These are phyloP conservation scores for Talaromyces sp. DNA, from an alignment of 2,329 filamentous ascomycete genomes.

Conservation along the genomic window DNA sequence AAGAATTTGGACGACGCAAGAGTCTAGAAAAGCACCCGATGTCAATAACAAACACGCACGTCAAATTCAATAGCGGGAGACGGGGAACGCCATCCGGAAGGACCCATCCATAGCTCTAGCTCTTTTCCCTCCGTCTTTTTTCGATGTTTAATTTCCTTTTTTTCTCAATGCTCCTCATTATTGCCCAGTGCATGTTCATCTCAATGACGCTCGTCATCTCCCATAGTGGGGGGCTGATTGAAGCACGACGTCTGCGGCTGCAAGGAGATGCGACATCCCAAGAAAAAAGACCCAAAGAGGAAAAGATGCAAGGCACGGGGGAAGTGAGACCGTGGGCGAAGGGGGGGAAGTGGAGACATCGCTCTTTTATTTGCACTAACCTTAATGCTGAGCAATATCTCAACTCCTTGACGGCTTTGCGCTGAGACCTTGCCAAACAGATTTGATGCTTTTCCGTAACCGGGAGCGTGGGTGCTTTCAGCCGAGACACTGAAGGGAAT, in stretches of 20 bases:
- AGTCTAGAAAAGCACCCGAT: conserved; percentile 27
- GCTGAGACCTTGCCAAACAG: conserved; percentile 25
- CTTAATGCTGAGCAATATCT: conserved; percentile 25
- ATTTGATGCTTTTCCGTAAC: conserved; percentile 3
- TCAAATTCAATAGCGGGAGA: conserved; percentile 13
- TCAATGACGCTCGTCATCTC: conserved; percentile 30
- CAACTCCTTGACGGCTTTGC: conserved; percentile 5
- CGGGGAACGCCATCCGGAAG: conserved; percentile 31
- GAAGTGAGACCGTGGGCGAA: conserved; percentile 30
- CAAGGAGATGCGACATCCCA: conserved; percentile 33
- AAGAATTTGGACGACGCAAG: conserved; percentile 23
- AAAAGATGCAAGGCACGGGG: conserved; percentile 41
- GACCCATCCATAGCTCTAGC: conserved; percentile 2
- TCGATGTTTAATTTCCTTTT: not conserved
- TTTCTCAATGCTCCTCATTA: too few relatives aligned
- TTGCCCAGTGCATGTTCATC: conserved; percentile 16
- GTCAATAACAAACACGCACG: conserved; percentile 39
- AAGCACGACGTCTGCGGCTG: conserved; percentile 32
- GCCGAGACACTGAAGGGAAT: conserved; percentile 21
- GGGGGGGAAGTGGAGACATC: conserved; percentile 24
- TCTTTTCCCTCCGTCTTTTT: not conserved
- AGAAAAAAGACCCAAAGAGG: conserved; percentile 26
- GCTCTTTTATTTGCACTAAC: conserved; percentile 27
- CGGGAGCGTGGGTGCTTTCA: conserved; percentile 14
- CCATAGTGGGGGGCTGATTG: conserved; percentile 17